Evolutionary conservation across 2,329 filamentous ascomycete species (phyloP).

Genomic region (Emergomyces pasteurianus): DNA sequence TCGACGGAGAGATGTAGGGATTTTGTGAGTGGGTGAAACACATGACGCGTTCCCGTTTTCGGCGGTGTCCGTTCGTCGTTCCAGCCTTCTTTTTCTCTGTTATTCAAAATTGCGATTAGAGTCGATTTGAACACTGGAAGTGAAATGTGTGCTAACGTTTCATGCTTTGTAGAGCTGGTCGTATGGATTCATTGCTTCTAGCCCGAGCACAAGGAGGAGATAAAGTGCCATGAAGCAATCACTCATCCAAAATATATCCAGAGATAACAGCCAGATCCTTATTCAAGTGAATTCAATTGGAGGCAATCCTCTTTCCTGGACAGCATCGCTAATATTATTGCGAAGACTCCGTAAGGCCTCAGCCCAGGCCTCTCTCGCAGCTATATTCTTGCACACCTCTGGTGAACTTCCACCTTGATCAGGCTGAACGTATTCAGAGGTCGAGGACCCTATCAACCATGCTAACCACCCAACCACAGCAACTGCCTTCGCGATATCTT

Average conservation of each 20-base stretch:
- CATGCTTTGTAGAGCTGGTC: not conserved
- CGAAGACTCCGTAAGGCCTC: conserved; percentile 9
- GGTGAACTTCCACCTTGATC: not conserved
- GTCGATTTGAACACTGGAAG: not conserved
- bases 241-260: not conserved
- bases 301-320: conserved; percentile 45
- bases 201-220: not conserved
- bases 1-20: not conserved
- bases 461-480: conserved; percentile 55
- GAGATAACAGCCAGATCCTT: not conserved
- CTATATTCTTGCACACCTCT: not conserved
- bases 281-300: conserved; percentile 35
- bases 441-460: conserved; percentile 28
- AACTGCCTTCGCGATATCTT: conserved; percentile 62
- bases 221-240: not conserved
- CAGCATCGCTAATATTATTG: conserved; percentile 41
- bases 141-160: not conserved
- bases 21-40: not conserved
- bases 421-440: conserved; percentile 13
- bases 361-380: conserved; percentile 8
- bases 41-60: not conserved
- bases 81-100: not conserved
- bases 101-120: not conserved
- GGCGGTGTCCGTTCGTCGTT: not conserved
- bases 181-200: not conserved